Evolutionary conservation across 768 basidiomycete genomes (phyloP), one percentile per base, ranked within the genome.

Genomic region (Favolaschia claudopus): DNA sequence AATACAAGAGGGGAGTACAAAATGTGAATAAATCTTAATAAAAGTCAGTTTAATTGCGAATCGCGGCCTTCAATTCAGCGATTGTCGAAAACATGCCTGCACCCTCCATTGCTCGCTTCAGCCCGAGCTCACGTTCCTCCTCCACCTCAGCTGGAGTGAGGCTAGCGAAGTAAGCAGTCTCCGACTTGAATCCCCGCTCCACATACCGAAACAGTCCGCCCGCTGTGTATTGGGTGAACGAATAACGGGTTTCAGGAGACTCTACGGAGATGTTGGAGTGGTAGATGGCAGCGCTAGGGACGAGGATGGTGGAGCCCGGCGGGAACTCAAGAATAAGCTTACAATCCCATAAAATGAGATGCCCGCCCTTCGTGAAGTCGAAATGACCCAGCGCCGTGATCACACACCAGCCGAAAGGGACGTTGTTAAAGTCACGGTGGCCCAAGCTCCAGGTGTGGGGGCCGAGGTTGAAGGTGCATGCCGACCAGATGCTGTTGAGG

Each of bases 331-430:
- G 48, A 6, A 74, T 34, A 0, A 74, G 48, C 15, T 66, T 55
- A 0, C 69, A 39, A 12, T 72, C 70, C 63, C 68, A 70, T 0
- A 78, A 32, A 0, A 77, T 55, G 1, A 77, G 34, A 38, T 77
- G 39, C 10, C 39, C 39, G 39, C 39, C 39, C 39, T 10, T 40
- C 14, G 10, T 10, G 12, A 7, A 20, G 39, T 40, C 19, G 39
- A 40, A 40, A 8, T 20, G 10, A 8, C 39, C 39, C 12, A 40
- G 7, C 8, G 39, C 39, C 8, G 9, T 10, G 39, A 40, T 20
- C 14, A 20, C 39, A 19, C 39, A 40, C 39, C 39, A 40, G 39
- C 39, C 39, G 19, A 40, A 40, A 8, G 39, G 39, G 12, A 40
- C 39, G 39, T 40, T 40, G 12, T 15, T 12, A 8, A 40, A 15